Evolutionary conservation across 495 filamentous ascomycete species (phyloP).

Genomic region (Aspergillus campestris): DNA sequence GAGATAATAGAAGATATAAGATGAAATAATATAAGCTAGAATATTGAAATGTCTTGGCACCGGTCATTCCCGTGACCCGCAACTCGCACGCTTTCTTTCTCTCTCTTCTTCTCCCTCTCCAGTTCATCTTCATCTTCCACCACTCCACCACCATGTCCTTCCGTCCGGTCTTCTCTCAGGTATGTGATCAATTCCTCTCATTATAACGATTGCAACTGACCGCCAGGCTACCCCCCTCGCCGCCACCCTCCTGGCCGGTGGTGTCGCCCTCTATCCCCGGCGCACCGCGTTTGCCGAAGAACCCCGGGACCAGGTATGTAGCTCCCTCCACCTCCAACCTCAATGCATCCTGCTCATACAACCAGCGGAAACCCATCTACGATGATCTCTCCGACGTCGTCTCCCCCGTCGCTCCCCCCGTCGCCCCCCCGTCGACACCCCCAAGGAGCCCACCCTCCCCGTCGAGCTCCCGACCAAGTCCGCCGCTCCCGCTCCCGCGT

Average conservation of each 20-base stretch:
- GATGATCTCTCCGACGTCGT: slow-evolving; percentile 51
- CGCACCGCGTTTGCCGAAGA: slow-evolving; percentile 49
- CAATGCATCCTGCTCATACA: background rate
- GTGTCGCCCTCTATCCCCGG: slow-evolving; percentile 46
- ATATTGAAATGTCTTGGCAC: no score
- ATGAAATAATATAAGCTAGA: no score
- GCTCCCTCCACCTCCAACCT: slow-evolving; percentile 3
- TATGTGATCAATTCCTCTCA: slow-evolving; percentile 13
- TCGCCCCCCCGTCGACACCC: slow-evolving; percentile 4
- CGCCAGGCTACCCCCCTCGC: slow-evolving; percentile 42
- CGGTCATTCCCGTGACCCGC: background rate
- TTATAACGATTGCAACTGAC: slow-evolving; percentile 14
- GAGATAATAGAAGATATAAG: no score
- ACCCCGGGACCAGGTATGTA: slow-evolving; percentile 29
- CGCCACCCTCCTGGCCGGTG: slow-evolving; percentile 43
- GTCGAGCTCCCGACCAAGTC: slow-evolving; percentile 4
- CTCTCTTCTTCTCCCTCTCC: slow-evolving; percentile 6
- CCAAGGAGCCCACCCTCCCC: slow-evolving; percentile 13
- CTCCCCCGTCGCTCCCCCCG: slow-evolving; percentile 17
- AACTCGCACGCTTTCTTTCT: no score
- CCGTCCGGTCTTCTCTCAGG: slow-evolving; percentile 41
- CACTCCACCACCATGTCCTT: slow-evolving; percentile 34
- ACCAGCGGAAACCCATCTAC: slow-evolving; percentile 77
- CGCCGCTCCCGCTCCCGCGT: slow-evolving; percentile 17
- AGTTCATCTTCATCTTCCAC: slow-evolving; percentile 17